A percentile compares a stretch with the other conserved stretches of the same genome.
phyloP scores from a whole-genome alignment of 768 basidiomycete species.

The Trametes meyenii region DNA sequence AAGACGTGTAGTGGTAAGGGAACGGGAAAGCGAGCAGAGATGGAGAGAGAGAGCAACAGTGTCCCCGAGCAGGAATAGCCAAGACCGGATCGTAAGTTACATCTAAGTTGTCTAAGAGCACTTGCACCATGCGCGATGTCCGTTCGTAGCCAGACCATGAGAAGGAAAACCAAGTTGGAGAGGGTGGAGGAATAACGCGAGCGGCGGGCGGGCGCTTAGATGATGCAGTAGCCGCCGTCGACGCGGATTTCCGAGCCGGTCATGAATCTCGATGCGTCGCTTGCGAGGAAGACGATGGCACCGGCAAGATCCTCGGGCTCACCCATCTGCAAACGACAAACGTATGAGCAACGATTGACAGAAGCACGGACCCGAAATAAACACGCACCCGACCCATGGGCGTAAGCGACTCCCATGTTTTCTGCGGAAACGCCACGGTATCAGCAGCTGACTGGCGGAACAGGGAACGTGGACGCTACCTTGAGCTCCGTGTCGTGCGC shows the following conservation, averaged over 20 bases:
- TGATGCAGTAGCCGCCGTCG: slow-evolving; percentile 86
- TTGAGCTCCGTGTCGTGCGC: slow-evolving; percentile 74
- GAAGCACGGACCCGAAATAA: slow-evolving; percentile 11
- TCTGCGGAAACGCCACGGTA: slow-evolving; percentile 43
- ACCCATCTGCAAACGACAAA: slow-evolving; percentile 61
- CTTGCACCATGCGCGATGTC: slow-evolving; percentile 9
- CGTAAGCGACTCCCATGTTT: slow-evolving; percentile 82
- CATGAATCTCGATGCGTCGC: slow-evolving; percentile 89
- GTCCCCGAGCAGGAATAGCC: slow-evolving; percentile 19
- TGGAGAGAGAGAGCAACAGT: slow-evolving; percentile 14
- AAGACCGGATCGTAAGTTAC: slow-evolving; percentile 16
- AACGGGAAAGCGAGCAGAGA: slow-evolving; percentile 4
- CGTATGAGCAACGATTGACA: background rate
- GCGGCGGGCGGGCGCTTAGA: slow-evolving; percentile 41
- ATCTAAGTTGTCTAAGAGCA: slow-evolving; percentile 19
- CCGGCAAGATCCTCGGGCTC: slow-evolving; percentile 91
- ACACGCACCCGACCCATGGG: slow-evolving; percentile 80
- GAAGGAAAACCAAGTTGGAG: background rate
- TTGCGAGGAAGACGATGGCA: slow-evolving; percentile 87
- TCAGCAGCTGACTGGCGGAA: slow-evolving; percentile 16
- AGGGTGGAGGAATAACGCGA: background rate
- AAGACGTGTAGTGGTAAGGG: background rate
- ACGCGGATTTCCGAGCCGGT: slow-evolving; percentile 85
- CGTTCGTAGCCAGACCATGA: slow-evolving; percentile 7
- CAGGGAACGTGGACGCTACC: slow-evolving; percentile 43